These are phyloP conservation scores for Aspergillus fijiensis DNA, from an alignment of 2,329 filamentous ascomycete species.

Conservation along the genomic window DNA sequence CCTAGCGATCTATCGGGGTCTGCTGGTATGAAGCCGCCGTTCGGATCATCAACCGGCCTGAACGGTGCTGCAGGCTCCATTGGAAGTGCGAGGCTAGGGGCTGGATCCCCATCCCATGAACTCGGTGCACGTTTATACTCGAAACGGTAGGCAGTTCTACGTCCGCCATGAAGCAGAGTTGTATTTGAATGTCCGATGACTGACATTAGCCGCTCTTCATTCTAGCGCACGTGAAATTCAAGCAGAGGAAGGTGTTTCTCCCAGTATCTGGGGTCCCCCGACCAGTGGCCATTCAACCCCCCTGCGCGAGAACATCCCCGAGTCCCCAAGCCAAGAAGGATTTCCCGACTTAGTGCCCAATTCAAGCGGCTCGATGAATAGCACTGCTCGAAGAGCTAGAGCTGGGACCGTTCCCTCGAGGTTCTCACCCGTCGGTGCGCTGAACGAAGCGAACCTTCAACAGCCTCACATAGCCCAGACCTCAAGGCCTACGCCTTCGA, in stretches of 20 bases:
- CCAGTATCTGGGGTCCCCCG: constrained; percentile 85
- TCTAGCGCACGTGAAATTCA: constrained; percentile 89
- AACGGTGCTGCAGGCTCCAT: constrained; percentile 52
- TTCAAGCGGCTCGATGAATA: constrained; percentile 63
- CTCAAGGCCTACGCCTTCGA: constrained; percentile 80
- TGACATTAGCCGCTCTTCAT: constrained; percentile 11
- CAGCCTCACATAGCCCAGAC: constrained; percentile 68
- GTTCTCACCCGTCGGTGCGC: constrained; percentile 74
- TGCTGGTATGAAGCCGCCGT: constrained; percentile 67
- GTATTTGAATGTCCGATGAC: constrained; percentile 1
- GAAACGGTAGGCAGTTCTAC: constrained; percentile 69
- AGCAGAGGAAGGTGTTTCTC: constrained; percentile 84
- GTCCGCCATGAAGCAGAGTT: neutral
- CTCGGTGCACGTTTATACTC: constrained; percentile 78
- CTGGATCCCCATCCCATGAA: constrained; percentile 96
- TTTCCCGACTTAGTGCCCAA: constrained; percentile 85
- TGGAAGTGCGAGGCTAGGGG: constrained; percentile 69
- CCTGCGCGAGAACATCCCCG: constrained; percentile 93
- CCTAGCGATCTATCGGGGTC: constrained; percentile 71
- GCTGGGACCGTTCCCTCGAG: constrained; percentile 95
- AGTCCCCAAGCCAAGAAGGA: constrained; percentile 87
- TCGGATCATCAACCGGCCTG: constrained; percentile 66
- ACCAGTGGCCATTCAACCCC: constrained; percentile 96
- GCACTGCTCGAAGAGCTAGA: constrained; percentile 73
- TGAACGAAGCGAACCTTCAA: constrained; percentile 58